Evolutionary conservation across 306 rosid species (phyloP), one percentile per base, ranked within the genome.

Genomic region (Cicer yamashitae): DNA sequence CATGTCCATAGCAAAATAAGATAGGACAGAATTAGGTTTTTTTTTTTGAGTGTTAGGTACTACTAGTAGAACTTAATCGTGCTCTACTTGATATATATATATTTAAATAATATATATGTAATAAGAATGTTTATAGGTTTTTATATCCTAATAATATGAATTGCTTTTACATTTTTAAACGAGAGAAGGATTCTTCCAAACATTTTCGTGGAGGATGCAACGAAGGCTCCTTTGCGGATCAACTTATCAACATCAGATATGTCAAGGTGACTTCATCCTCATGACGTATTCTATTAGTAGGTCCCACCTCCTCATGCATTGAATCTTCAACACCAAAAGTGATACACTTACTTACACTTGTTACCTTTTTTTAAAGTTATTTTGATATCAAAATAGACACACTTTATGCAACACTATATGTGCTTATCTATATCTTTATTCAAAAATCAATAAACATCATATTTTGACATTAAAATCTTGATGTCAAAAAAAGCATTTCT

Each of bases 141-240:
- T 30, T 30, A 3, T 30, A 34, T 69, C 37, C 8, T 50, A 14
- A 57, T 18, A 8, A 54, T 9, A 58, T 7, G 47, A 20, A 8
- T 46, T 68, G 61, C 6, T 65, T 18, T 65, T 37, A 38, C 2
- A 34, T 13, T 7, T 25, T 58, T 3, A 22, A 30, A 59, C 3
- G 30, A 30, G 18, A 7, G 22, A 37, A 48, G 5, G 87, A 75
- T 71, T 66, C 72, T 91, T 84, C 90, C 66, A 44, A 7, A 65
- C 88, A 84, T 70, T 44, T 91, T 87, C 96, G 73, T 46, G 53
- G 83, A 45, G 48, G 73, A 13, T 82, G 80, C 89, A 12, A 4
- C 3, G 93, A 88, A 64, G 86, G 78, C 22, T 64, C 70, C 87
- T 47, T 68, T 34, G 1, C 1, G 10, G 76, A 14, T 57, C 52